Evolutionary conservation across 306 rosid species (phyloP), one percentile per base, ranked within the genome.

Genomic region (Comarum palustre): DNA sequence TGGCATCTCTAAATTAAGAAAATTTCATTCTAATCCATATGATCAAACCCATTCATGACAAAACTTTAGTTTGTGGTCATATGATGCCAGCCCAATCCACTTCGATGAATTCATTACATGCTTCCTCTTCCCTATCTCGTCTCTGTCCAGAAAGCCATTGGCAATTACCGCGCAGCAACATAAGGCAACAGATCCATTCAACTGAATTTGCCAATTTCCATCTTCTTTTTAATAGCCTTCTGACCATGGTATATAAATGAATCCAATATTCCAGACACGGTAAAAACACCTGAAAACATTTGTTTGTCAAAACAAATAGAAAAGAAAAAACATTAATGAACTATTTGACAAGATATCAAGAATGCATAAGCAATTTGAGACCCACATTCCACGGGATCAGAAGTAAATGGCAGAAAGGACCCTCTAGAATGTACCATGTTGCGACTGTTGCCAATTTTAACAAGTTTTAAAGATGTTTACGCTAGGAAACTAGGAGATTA

Each of bases 231-330:
- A 79, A 95, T 90, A 68, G 92, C 97, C 84, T 54, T 88, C 78
- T 92, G 99, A 69, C 99, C 97, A 78, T 95, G 99, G 81, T 95
- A 95, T 83, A 95, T 73, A 64, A 95, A 95, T 31, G 99, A 90
- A 91, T 95, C 97, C 64, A 95, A 72, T 82, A 95, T 95, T 73
- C 97, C 99, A 12, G 99, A 95, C 59, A 95, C 96, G 0, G 97
- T 90, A 85, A 90, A 95, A 69, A 95, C 80, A 67, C 99, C 97
- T 95, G 87, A 43, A 66, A 62, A 46, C 76, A 55, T 8, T 73
- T 48, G 32, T 47, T 66, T 32, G 69, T 74, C 46, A 60, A 73
- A 16, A 65, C 51, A 68, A 36, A 20, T 20, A 52, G 59, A 52
- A n/a, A 51, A 3, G 25, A 73, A 70, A 12, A 73, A 70, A 12